Conservation (phyloP, 75 land plant genomes). For the Cupressus sempervirens region DNA sequence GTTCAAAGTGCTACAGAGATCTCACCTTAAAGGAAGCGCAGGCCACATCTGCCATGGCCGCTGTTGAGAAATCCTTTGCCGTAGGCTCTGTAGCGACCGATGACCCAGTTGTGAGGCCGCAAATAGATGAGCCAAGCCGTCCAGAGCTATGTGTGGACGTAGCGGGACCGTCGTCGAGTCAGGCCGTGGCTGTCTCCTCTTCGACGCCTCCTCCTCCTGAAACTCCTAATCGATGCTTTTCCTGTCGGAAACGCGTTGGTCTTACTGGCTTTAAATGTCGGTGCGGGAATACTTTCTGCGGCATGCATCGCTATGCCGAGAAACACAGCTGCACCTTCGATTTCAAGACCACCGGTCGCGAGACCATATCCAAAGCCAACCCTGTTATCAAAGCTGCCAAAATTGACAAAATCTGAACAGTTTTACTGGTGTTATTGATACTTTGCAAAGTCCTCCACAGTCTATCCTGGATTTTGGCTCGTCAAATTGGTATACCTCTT, state of each 20-base stretch:
- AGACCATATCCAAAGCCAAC: constrained; percentile 65
- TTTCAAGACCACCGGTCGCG: constrained; percentile 57
- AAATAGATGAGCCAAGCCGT: neutral
- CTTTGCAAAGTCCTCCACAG: neutral
- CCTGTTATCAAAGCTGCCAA: constrained; percentile 71
- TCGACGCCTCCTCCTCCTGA: constrained; percentile 7
- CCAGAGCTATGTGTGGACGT: neutral
- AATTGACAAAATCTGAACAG: constrained; percentile 49
- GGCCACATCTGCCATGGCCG: constrained; percentile 37
- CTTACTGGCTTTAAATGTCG: constrained; percentile 73
- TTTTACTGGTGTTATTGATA: neutral
- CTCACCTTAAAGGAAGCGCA: constrained; percentile 24
- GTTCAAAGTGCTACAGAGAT: constrained; percentile 68
- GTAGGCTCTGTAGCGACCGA: constrained; percentile 3
- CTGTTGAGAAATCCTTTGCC: constrained; percentile 33
- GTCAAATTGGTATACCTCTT: neutral
- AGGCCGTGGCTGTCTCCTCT: neutral
- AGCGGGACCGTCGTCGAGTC: neutral
- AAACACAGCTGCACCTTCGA: constrained; percentile 64
- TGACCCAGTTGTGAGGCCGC: neutral
- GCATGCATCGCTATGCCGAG: constrained; percentile 65
- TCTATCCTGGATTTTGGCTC: neutral
- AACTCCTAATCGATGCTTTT: constrained; percentile 47
- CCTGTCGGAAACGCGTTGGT: constrained; percentile 66
- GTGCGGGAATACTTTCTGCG: constrained; percentile 60